Evolutionary conservation across 2,329 filamentous ascomycete species (phyloP), one percentile per base, ranked within the genome.

Genomic region (Claviceps cyperi): DNA sequence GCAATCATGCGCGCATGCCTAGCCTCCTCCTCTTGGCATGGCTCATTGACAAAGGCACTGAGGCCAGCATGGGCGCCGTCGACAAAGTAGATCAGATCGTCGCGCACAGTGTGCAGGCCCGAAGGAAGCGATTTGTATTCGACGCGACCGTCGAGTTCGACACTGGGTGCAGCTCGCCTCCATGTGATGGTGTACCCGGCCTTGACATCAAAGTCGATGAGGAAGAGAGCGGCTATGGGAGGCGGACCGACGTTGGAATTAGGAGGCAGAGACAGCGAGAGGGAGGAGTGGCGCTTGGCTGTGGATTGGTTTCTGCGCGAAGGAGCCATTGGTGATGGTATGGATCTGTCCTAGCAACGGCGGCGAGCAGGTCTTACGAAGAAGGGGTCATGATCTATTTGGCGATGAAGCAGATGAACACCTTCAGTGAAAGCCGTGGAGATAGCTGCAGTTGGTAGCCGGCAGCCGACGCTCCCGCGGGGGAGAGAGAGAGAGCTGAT

Each of bases 71-170:
- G 83, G 44, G 79, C 74, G 46, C 78, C 71, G 53, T 80, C 83
- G 43, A 94, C 82, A 65, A 97, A 98, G 71, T 97, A 98, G 60
- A 89, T 86, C 48, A 97, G 73, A 66, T 98, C 92, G 56, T 90
- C 81, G 35, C 83, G 74, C 19, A 97, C 87, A 51, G 87, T 85
- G 68, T 98, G 92, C 47, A 96, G 68, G 22, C 92, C 92, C 0
- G 91, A 97, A 2, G 92, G 92, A 45, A 98, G 76, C 54, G 88
- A 94, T 69, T 96, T 97, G 76, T 89, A 98, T 68, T 98, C 92
- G 60, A 96, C 88, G 22, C 85, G 81, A 50, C 88, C 88, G 58
- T 94, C 86, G 46, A 97, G 77, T 66, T 78, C 74, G 68, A 91
- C 75, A 46, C 79, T 81, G 14, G 80, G 73, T 1, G 80, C 68